Evolutionary conservation across 768 basidiomycete genomes (phyloP).

Genomic region (Kwoniella dejecticola): DNA sequence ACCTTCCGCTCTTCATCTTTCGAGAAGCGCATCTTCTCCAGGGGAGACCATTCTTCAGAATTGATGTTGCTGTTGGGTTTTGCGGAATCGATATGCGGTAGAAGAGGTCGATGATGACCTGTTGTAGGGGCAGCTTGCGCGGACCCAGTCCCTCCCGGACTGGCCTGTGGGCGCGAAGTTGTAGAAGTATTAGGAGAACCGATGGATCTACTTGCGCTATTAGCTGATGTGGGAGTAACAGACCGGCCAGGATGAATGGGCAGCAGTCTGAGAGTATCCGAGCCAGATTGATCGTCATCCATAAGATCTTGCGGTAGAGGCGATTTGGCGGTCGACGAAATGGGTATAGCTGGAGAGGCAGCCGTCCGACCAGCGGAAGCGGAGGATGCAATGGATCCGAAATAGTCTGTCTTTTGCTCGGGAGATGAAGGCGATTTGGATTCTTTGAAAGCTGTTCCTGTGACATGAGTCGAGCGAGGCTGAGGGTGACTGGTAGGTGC

Average conservation of each 20-base stretch:
- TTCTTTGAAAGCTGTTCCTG: constrained; percentile 52
- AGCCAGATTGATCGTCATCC: constrained; percentile 18
- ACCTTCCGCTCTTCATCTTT: constrained; percentile 2
- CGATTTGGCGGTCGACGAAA: neutral
- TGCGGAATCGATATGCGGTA: constrained; percentile 20
- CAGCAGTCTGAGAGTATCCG: constrained; percentile 3
- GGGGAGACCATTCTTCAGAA: constrained; percentile 33
- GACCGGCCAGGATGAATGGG: constrained; percentile 18
- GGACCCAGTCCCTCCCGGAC: neutral
- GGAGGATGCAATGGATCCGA: constrained; percentile 11
- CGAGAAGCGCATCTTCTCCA: constrained; percentile 15
- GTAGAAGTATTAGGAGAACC: neutral
- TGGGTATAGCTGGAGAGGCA: constrained; percentile 3
- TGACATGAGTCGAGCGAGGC: constrained; percentile 53
- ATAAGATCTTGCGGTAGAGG: constrained; percentile 17
- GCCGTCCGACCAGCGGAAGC: no score
- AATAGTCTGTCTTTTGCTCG: constrained; percentile 28
- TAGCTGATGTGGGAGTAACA: neutral
- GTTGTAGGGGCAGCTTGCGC: constrained; percentile 10
- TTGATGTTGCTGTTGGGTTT: constrained; percentile 28
- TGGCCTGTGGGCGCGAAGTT: constrained; percentile 6
- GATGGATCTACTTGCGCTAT: neutral
- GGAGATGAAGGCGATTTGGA: constrained; percentile 13
- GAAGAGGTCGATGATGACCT: constrained; percentile 25
- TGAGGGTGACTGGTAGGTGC: constrained; percentile 24